Evolutionary conservation across 768 basidiomycete genomes (phyloP), one percentile per base, ranked within the genome.

Genomic region (Phanerochaete carnosa): DNA sequence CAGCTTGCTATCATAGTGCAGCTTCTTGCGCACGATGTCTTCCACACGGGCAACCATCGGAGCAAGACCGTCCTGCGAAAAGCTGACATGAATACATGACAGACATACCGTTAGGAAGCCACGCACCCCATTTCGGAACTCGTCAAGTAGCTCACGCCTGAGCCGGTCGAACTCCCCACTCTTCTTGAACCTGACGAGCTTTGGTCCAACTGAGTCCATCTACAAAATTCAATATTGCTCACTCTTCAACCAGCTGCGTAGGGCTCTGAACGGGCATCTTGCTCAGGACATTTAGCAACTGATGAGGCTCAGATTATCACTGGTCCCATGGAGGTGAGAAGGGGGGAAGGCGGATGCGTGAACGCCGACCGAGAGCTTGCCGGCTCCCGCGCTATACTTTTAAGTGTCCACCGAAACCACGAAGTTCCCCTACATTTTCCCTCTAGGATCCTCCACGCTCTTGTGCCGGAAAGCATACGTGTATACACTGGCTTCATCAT

Each of bases 151-250:
- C 71, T 90, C 84, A 53, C 83, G 81, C 52, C 89, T 80, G 62
- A 90, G 69, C 25, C 86, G 83, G 65, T 91, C 89, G 64, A 90
- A 90, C 73, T 91, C 88, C 29, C 89, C 89, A 12, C 88, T 88
- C 66, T 86, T 87, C 73, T 91, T 90, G 76, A 90, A 91, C 66
- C 89, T 91, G 33, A 39, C 19, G n/a, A 39, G 33, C 45, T 50
- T 28, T 16, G 49, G 62, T 25, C 53, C 23, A 22, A 55, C 19
- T 26, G 16, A 23, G 29, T 45, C 25, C n/a, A 61, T 57, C 62
- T 46, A 49, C 19, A 5, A 19, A 25, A 43, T 19, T 25, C 30
- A 29, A 29, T 37, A 49, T 67, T 25, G 37, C 54, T 55, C 79
- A 87, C 89, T 86, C 87, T 69, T 85, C 83, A 9, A 89, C 81